phyloP scores from a whole-genome alignment of 1,139 yeast genomes.

The Suhomyces chickasaworum region DNA sequence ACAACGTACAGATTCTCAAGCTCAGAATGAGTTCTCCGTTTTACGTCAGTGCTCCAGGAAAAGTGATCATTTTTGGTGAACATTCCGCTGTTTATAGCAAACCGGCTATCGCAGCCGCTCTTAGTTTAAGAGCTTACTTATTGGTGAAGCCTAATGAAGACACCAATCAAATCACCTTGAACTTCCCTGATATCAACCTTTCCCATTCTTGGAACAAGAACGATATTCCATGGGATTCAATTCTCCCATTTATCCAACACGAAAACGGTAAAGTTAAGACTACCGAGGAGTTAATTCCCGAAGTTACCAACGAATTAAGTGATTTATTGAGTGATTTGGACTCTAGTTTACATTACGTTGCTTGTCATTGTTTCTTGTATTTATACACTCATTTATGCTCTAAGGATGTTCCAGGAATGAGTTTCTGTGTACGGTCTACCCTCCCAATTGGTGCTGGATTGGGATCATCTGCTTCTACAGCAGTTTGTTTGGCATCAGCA shows the following conservation, averaged over 20 bases:
- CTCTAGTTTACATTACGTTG: slow-evolving; percentile 68
- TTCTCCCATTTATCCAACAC: slow-evolving; percentile 25
- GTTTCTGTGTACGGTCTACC: slow-evolving; percentile 74
- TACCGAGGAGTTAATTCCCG: slow-evolving; percentile 62
- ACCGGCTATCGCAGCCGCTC: slow-evolving; percentile 91
- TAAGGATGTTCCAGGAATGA: slow-evolving; percentile 48
- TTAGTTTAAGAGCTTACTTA: slow-evolving; percentile 78
- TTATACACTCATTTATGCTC: slow-evolving; percentile 63
- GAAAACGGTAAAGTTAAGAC: slow-evolving; percentile 41
- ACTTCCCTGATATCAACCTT: slow-evolving; percentile 81
- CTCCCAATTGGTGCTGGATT: slow-evolving; percentile 96
- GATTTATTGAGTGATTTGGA: slow-evolving; percentile 48
- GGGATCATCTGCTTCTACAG: slow-evolving; percentile 90
- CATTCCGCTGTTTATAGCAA: slow-evolving; percentile 94
- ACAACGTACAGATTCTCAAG: neutral
- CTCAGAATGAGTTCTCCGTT: slow-evolving; percentile 41
- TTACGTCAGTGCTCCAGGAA: slow-evolving; percentile 92
- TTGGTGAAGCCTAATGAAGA: slow-evolving; percentile 53
- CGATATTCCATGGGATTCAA: slow-evolving; percentile 63
- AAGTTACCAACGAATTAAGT: slow-evolving; percentile 52
- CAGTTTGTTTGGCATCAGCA: slow-evolving; percentile 83
- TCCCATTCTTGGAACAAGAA: slow-evolving; percentile 59
- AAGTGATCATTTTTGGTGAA: slow-evolving; percentile 93
- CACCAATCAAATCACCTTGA: slow-evolving; percentile 52
- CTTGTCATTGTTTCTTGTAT: slow-evolving; percentile 85